Evolutionary conservation across 768 basidiomycete genomes (phyloP).

Genomic region (Hydnomerulius pinastri): DNA sequence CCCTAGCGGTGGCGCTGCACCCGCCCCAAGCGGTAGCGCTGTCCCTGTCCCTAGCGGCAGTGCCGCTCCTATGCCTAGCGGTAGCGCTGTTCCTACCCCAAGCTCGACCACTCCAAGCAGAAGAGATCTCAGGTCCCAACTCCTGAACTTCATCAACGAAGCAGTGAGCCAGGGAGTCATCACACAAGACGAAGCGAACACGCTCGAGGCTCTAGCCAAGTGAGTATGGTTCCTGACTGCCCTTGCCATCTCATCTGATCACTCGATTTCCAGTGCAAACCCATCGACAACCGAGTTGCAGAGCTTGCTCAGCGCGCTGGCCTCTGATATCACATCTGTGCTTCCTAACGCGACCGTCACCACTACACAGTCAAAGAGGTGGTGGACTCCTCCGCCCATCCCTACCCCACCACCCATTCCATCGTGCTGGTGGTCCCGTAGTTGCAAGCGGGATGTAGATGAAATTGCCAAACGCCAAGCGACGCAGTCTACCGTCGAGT

Average conservation of each 20-base stretch:
- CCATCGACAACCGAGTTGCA: background rate
- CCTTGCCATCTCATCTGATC: background rate
- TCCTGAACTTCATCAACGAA: slow-evolving; percentile 63
- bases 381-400: background rate
- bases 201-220: background rate
- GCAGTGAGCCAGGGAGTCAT: slow-evolving; percentile 64
- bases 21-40: background rate
- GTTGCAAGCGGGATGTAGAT: background rate
- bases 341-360: background rate
- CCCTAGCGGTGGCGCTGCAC: background rate
- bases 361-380: background rate
- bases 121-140: background rate
- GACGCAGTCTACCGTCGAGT: background rate
- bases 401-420: background rate
- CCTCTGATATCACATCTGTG: background rate
- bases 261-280: background rate
- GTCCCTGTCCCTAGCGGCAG: too few relatives aligned
- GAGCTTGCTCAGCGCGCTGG: background rate
- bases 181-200: slow-evolving; percentile 30
- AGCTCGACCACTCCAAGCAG: background rate
- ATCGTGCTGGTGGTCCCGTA: background rate
- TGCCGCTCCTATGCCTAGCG: background rate
- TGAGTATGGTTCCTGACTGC: background rate
- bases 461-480: background rate
- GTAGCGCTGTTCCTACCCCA: background rate